Evolutionary conservation across 305 asterid species (phyloP).

Genomic region (Fraxinus baroniana): DNA sequence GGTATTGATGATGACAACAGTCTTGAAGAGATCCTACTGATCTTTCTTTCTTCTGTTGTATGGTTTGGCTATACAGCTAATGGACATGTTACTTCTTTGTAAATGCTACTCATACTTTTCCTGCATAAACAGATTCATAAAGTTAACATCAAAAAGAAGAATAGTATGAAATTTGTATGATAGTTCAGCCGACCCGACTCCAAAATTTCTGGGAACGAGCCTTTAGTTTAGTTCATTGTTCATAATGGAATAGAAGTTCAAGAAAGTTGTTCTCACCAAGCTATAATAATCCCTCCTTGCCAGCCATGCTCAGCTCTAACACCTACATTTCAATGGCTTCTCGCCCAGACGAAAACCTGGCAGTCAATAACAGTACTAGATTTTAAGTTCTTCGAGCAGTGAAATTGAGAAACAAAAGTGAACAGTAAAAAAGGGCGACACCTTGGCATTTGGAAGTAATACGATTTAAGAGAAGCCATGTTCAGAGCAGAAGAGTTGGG

Average conservation of each 20-base stretch:
- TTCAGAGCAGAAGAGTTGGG: constrained; percentile 50
- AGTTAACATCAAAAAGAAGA: constrained; percentile 20
- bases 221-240: too few relatives aligned
- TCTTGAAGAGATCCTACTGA: constrained; percentile 47
- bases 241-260: neutral
- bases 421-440: constrained; percentile 10
- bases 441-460: constrained; percentile 81
- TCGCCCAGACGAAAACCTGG: constrained; percentile 63
- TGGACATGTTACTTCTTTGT: constrained; percentile 48
- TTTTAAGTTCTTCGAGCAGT: neutral
- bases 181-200: neutral
- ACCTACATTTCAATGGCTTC: constrained; percentile 82
- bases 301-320: constrained; percentile 47
- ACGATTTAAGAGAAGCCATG: constrained; percentile 66
- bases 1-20: constrained; percentile 64
- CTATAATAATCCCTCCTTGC: constrained; percentile 59
- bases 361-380: constrained; percentile 4
- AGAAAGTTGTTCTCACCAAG: constrained; percentile 43
- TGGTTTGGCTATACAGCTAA: constrained; percentile 76
- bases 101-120: constrained; percentile 55
- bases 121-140: constrained; percentile 48
- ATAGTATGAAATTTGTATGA: neutral
- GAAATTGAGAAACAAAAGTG: neutral
- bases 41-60: constrained; percentile 60
- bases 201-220: neutral